Conservation (phyloP, 2,329 filamentous ascomycete genomes). For the Bipolaris cookei region DNA sequence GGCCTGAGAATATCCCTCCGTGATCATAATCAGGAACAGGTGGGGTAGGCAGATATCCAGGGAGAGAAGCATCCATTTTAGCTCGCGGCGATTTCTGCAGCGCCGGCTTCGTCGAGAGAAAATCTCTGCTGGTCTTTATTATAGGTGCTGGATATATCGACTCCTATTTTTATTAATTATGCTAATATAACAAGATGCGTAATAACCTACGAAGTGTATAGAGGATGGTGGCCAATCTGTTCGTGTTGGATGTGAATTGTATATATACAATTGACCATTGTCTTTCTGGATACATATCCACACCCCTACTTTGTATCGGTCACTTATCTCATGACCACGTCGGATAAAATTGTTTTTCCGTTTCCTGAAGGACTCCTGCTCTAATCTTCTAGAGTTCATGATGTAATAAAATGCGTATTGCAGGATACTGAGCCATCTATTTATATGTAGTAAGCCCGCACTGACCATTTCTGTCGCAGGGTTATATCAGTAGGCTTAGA, state of each 20-base stretch:
- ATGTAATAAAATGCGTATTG: no score
- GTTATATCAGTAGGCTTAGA: conserved; percentile 8
- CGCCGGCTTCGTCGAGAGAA: not conserved
- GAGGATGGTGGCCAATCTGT: conserved; percentile 17
- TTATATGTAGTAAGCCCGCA: conserved; percentile 14
- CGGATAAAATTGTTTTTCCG: conserved; percentile 22
- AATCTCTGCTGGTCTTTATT: conserved; percentile 14
- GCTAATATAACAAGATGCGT: no score
- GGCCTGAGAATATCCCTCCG: conserved; percentile 18
- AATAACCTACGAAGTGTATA: conserved; percentile 13
- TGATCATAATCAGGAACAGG: conserved; percentile 20
- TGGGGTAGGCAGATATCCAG: conserved; percentile 15
- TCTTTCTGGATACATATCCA: conserved; percentile 24
- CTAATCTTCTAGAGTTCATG: conserved; percentile 13
- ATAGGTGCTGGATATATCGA: conserved; percentile 16
- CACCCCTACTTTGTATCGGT: conserved; percentile 18
- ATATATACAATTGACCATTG: conserved; percentile 22
- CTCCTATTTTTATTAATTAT: no score
- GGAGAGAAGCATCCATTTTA: conserved; percentile 6
- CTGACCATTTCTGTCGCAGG: conserved; percentile 2
- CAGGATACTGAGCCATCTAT: not conserved
- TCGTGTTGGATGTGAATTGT: conserved; percentile 18
- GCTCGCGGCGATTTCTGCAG: not conserved
- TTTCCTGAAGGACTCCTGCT: conserved; percentile 26
- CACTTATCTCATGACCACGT: conserved; percentile 19